Evolutionary conservation across 2,329 filamentous ascomycete genomes (phyloP), one percentile per base, ranked within the genome.

Genomic region (Furcasterigmium sp.): DNA sequence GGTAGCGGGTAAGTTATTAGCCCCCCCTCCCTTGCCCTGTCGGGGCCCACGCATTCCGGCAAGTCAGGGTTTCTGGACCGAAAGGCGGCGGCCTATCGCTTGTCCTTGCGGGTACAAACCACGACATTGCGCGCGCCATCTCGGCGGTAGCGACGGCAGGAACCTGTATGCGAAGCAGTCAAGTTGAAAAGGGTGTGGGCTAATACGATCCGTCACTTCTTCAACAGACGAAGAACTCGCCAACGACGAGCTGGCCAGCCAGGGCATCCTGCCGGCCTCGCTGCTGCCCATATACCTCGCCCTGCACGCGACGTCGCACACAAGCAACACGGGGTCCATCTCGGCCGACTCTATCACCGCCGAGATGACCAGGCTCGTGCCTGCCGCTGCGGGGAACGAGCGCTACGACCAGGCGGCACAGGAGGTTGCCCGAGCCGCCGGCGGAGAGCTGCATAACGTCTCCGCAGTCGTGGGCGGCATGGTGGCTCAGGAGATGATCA

Each of bases 401-500:
- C 72, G 72, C 17, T 65, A 84, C 20, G 46, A 59, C 19, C 67
- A 80, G 52, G 72, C 76, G 13, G 75, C 80, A 1, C 69, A 80
- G 46, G 86, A 91, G 62, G 73, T 89, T 35, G 79, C 84, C 26
- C 81, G 94, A 46, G 86, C 88, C 28, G 82, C 80, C 38, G 87
- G 88, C 21, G 87, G 82, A 42, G 94, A 98, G 62, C 69, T 98
- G 46, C 93, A 98, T 69, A 97, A 96, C 60, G 87, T 94, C 44
- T 86, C 91, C 25, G 84, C 91, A 20, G 68, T 95, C 44, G 85
- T 84, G 1, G 94, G 93, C 23, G 94, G 93, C 3, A 85, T 98
- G 70, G 85, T 94, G 38, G 89, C 91, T n/a, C 94, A 98, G 65
- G 93, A 98, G 68, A 80, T 91, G 49, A 94, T 98, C 68, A 98